Percentiles rank a stretch among this genome's conserved stretches.
These are phyloP conservation scores for Flammula alnicola DNA, from an alignment of 1,284 basidiomycete genomes.

Conservation along the genomic window DNA sequence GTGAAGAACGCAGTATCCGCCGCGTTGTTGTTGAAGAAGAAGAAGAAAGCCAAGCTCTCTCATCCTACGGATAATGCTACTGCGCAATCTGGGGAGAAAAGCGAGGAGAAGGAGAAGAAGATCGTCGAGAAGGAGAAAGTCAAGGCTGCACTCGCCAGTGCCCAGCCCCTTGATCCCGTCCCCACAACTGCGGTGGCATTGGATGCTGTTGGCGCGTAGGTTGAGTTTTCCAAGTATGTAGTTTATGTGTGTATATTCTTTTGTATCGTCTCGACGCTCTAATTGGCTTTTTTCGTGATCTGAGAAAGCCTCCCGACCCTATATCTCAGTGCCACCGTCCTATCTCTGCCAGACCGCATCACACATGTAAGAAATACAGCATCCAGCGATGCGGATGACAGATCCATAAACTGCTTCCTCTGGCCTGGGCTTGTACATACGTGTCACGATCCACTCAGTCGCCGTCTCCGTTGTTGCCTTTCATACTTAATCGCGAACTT, in stretches of 20 bases:
- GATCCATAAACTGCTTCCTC: no score
- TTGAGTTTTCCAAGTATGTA: no score
- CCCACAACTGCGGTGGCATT: constrained; percentile 29
- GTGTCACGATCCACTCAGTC: no score
- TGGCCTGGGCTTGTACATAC: no score
- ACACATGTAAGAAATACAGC: no score
- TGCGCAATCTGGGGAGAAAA: constrained; percentile 11
- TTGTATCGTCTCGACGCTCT: neutral
- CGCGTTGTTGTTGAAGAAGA: constrained; percentile 85
- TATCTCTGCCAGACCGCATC: no score
- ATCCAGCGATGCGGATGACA: no score
- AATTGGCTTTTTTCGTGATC: no score
- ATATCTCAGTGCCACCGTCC: no score
- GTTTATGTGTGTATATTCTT: neutral
- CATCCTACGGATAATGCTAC: constrained; percentile 34
- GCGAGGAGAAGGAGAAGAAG: constrained; percentile 14
- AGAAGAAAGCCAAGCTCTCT: constrained; percentile 76
- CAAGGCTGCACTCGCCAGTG: constrained; percentile 14
- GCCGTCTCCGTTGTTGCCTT: no score
- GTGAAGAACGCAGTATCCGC: constrained; percentile 90
- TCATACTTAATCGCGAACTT: no score
- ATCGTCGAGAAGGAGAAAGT: constrained; percentile 6
- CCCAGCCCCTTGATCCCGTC: constrained; percentile 17
- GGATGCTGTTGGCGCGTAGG: constrained; percentile 40
- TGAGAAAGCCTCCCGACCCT: no score